Evolutionary conservation across 2,329 filamentous ascomycete genomes (phyloP), one percentile per base, ranked within the genome.

Genomic region (Diaporthe helianthi): DNA sequence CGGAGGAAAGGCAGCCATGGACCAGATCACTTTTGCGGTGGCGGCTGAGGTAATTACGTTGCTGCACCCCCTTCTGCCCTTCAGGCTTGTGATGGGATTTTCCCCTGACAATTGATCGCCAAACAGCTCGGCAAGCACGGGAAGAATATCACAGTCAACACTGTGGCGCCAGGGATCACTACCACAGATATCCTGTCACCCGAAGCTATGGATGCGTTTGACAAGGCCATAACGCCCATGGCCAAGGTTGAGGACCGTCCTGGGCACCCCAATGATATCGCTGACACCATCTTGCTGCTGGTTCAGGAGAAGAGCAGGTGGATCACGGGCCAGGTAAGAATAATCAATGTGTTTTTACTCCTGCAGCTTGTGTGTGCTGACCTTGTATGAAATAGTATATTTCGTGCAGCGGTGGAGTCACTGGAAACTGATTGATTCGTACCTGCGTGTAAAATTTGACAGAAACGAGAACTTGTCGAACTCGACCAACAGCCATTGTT

Each of bases 81-180:
- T n/a, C n/a, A n/a, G n/a, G n/a, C n/a, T n/a, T n/a, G n/a, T n/a
- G n/a, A n/a, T n/a, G n/a, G n/a, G n/a, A n/a, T n/a, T n/a, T n/a
- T n/a, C n/a, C n/a, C n/a, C 51, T 66, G 7, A 66, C 19, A n/a
- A n/a, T n/a, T n/a, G n/a, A 4, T 24, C 4, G 15, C 13, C 0
- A 15, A 24, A 1, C 51, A 66, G 64, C 64, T 66, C 1, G 64
- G 64, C 7, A 66, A 31, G 51, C 31, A 36, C 4, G 49, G 75
- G 24, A 76, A 76, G 49, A 80, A 81, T 17, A 81, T 84, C 65
- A 84, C 81, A 0, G 77, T 84, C 47, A 84, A 84, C 61, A 79
- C 81, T 1, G 72, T 83, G 9, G 78, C 78, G 0, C 82, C 81
- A 0, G 82, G 82, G 0, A 79, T 80, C 0, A 78, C 80, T 0